phyloP scores from a whole-genome alignment of 305 asterid species.

The Solanum chacoense region DNA sequence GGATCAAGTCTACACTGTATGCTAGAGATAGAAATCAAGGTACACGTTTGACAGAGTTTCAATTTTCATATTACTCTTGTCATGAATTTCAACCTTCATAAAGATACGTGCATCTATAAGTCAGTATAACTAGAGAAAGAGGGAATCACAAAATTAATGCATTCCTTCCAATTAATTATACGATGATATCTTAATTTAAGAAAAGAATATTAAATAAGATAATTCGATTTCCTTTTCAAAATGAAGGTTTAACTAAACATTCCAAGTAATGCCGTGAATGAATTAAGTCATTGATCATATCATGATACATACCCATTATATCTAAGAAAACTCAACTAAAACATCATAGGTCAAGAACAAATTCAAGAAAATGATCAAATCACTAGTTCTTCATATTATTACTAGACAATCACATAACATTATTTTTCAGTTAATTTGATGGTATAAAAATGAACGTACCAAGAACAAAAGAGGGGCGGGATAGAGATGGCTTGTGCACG shows the following conservation, averaged over 20 bases:
- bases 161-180: neutral
- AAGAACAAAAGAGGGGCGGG: slow-evolving; percentile 15
- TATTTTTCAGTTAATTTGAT: neutral
- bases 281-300: neutral
- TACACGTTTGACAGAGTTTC: neutral
- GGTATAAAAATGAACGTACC: slow-evolving; percentile 22
- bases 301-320: neutral
- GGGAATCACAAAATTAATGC: neutral
- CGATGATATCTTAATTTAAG: neutral
- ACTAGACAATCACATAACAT: neutral
- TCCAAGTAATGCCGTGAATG: neutral
- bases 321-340: neutral
- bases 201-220: neutral
- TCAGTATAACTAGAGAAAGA: neutral
- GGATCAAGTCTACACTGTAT: neutral
- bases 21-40: neutral
- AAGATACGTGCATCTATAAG: neutral
- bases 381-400: neutral
- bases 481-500: neutral
- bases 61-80: neutral
- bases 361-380: neutral
- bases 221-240: neutral
- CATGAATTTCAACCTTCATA: neutral
- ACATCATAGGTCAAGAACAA: neutral
- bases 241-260: neutral